Evolutionary conservation across 2,329 filamentous ascomycete genomes (phyloP).

Genomic region (Emericellopsis atlantica): DNA sequence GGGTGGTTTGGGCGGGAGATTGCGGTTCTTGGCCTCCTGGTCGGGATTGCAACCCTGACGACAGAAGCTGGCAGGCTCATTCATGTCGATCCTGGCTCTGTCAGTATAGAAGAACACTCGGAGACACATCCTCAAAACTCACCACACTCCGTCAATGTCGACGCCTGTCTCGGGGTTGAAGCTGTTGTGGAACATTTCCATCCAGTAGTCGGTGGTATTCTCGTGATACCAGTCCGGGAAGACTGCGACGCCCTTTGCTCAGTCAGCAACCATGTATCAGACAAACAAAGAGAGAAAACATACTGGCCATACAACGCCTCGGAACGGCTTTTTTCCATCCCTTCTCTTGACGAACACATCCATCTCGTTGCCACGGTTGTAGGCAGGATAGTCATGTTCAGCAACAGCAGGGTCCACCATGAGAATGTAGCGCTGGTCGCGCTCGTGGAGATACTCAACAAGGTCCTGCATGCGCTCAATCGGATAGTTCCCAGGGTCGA

Average conservation of each 20-base stretch:
- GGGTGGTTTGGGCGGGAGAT: constrained; percentile 46
- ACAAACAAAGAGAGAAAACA: too few species aligned
- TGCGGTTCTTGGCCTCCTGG: constrained; percentile 10
- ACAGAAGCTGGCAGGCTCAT: constrained; percentile 25
- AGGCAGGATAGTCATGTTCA: constrained; percentile 31
- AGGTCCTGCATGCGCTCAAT: constrained; percentile 50
- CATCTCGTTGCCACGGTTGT: constrained; percentile 25
- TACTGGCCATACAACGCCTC: constrained; percentile 65
- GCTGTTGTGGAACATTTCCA: constrained; percentile 50
- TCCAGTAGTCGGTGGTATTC: constrained; percentile 56
- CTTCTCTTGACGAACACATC: constrained; percentile 34
- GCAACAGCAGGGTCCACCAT: constrained; percentile 65
- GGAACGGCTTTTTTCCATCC: constrained; percentile 40
- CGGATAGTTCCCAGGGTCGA: constrained; percentile 54
- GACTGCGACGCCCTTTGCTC: constrained; percentile 36
- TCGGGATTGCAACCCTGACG: constrained; percentile 7
- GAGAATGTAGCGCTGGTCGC: constrained; percentile 58
- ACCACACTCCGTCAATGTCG: constrained; percentile 65
- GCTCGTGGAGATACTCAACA: constrained; percentile 50
- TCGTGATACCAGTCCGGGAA: constrained; percentile 72
- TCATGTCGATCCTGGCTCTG: constrained; percentile 45
- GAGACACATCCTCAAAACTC: too few species aligned
- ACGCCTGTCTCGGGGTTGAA: constrained; percentile 53
- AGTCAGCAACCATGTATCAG: too few species aligned
- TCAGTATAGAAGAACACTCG: too few species aligned